Conservation (phyloP, 1,284 basidiomycete genomes). For the Tetrapyrgos nigripes region DNA sequence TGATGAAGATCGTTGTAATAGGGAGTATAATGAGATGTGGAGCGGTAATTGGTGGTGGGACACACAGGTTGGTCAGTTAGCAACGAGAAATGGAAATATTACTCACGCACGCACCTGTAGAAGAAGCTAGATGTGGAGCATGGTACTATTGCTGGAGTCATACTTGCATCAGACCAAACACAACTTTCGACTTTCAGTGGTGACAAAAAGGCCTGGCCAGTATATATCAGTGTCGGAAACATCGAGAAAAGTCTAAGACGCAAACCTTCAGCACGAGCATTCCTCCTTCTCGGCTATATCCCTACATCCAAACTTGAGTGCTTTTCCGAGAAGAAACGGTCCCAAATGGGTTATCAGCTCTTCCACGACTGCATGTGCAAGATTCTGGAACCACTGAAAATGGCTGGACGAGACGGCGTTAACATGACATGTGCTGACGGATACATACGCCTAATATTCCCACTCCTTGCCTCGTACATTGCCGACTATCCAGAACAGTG, state of each 20-base stretch:
- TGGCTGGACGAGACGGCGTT: slow-evolving; percentile 32
- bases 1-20: slow-evolving; percentile 2
- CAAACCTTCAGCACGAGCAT: slow-evolving; percentile 32
- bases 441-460: slow-evolving; percentile 23
- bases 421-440: slow-evolving; percentile 33
- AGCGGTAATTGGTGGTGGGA: slow-evolving; percentile 30
- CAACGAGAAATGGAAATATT: neutral
- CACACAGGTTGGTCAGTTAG: slow-evolving; percentile 22
- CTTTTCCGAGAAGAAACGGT: slow-evolving; percentile 30
- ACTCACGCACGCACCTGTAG: neutral
- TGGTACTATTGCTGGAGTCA: slow-evolving; percentile 39
- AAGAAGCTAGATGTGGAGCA: slow-evolving; percentile 30
- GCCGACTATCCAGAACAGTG: slow-evolving; percentile 40
- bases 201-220: slow-evolving; percentile 28
- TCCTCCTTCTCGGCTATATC: slow-evolving; percentile 47
- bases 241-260: slow-evolving; percentile 36
- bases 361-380: slow-evolving; percentile 31
- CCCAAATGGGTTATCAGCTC: slow-evolving; percentile 26
- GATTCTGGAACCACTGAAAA: slow-evolving; percentile 30
- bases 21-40: slow-evolving; percentile 27
- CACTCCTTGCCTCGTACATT: slow-evolving; percentile 33
- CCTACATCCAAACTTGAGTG: slow-evolving; percentile 46
- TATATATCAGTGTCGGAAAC: slow-evolving; percentile 46
- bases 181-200: slow-evolving; percentile 41
- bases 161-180: slow-evolving; percentile 48